A percentile compares a stretch with the other conserved stretches of the same genome.
Conservation (phyloP, 192 early-diverging fungal species). For the Lobosporangium transversale region DNA sequence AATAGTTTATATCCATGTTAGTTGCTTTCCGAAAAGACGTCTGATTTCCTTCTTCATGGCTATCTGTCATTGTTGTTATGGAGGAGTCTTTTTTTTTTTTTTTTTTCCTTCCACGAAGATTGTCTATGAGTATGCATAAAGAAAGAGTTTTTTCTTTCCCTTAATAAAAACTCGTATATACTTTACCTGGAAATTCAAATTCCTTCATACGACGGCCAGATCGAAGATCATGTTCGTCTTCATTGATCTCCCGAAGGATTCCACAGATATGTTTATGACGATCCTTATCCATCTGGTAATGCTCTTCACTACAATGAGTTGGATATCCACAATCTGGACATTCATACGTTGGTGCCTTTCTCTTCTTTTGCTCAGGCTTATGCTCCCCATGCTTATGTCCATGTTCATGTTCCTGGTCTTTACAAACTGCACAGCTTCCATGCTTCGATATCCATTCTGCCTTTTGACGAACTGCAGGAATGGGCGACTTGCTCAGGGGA, state of each 20-base stretch:
- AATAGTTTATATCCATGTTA: neutral
- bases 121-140: no score
- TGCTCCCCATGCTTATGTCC: no score
- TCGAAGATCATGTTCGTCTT: slow-evolving; percentile 84
- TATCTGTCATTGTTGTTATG: no score
- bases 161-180: no score
- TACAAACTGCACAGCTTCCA: slow-evolving; percentile 76
- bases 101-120: no score
- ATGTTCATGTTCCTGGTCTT: slow-evolving; percentile 60
- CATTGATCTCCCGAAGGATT: slow-evolving; percentile 73
- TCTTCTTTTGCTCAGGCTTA: slow-evolving; percentile 43
- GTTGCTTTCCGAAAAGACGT: no score
- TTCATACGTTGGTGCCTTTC: slow-evolving; percentile 67
- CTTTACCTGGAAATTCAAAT: slow-evolving; percentile 80
- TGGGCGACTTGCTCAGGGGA: slow-evolving; percentile 73
- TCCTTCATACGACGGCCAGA: slow-evolving; percentile 78
- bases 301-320: slow-evolving; percentile 77
- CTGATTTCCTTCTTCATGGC: no score
- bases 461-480: slow-evolving; percentile 72
- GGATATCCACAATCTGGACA: slow-evolving; percentile 85
- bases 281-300: slow-evolving; percentile 68
- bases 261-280: slow-evolving; percentile 68
- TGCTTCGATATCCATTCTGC: slow-evolving; percentile 69
- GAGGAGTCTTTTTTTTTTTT: no score
- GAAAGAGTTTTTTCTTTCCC: no score